Evolutionary conservation across 805 yeast species (phyloP), one percentile per base, ranked within the genome.

Genomic region (Ogataea nakhonphanomensis): DNA sequence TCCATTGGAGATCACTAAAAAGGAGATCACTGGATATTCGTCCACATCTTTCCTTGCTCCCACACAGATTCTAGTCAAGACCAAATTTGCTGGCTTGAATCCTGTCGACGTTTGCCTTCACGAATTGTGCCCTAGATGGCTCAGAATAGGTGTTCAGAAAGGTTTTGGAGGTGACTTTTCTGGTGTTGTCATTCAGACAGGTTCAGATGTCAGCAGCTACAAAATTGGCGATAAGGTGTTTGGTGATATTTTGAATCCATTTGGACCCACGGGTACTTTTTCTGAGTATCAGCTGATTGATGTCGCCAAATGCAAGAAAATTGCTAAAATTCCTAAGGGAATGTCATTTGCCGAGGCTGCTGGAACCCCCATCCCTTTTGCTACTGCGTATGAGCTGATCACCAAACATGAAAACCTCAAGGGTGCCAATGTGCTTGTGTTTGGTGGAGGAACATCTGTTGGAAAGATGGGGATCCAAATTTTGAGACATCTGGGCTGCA

Each of bases 371-470:
- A 61, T 81, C 48, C 81, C 77, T 0, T 76, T 73, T 48, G 76
- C 78, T 13, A 81, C 95, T 3, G 90, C 91, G 0, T 69, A 54
- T 48, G 49, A 36, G 26, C 36, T 50, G 41, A 21, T 53, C 35
- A 14, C 37, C 3, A 20, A 6, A 7, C 42, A 39, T 30, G 56
- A 65, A 35, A 57, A 61, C 25, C 61, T 74, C 14, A 66, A 64
- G 27, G 65, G 66, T 8, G 65, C 66, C 8, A 73, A 69, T 43
- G 74, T 83, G 4, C 66, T 84, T 34, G 70, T 86, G 14, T 64
- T 84, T 33, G 95, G 95, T 27, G 91, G 84, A 20, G 80, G 84
- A 7, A 79, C 95, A 1, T 63, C 81, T 10, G 89, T 83, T 11
- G 89, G 90, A 15, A 56, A 70, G 22, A 70, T 67, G 44, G 67